These are phyloP conservation scores for Penicillium olsonii DNA, from an alignment of 2,329 filamentous ascomycete genomes.

Conservation along the genomic window DNA sequence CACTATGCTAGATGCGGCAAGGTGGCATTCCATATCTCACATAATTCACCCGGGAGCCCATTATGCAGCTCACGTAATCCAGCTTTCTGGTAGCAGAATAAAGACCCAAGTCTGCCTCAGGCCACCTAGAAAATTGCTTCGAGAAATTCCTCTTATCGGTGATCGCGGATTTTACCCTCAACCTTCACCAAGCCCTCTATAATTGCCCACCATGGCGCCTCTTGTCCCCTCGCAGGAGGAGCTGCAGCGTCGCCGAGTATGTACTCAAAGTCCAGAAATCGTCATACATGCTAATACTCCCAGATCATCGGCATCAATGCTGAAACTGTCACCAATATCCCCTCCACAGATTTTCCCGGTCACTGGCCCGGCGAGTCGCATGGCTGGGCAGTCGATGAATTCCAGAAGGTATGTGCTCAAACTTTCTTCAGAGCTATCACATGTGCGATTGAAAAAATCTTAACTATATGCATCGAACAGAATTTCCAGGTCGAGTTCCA, in stretches of 20 bases:
- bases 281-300: constrained; percentile 6
- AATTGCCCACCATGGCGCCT: constrained; percentile 42
- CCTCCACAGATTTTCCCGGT: constrained; percentile 87
- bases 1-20: background rate
- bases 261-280: constrained; percentile 9
- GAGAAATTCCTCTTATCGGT: constrained; percentile 31
- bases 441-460: background rate
- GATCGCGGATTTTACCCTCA: constrained; percentile 24
- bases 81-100: constrained; percentile 20
- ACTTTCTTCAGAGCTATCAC: background rate
- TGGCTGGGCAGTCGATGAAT: constrained; percentile 73
- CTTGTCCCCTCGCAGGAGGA: constrained; percentile 45
- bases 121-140: constrained; percentile 36
- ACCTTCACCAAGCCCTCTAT: constrained; percentile 13
- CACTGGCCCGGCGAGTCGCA: constrained; percentile 89
- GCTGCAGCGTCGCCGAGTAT: constrained; percentile 46
- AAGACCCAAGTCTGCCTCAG: constrained; percentile 26
- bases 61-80: background rate
- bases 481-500: constrained; percentile 78
- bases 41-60: too few relatives aligned
- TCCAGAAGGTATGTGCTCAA: constrained; percentile 55
- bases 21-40: background rate
- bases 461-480: constrained; percentile 34
- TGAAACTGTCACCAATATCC: constrained; percentile 87
- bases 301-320: constrained; percentile 84